Evolutionary conservation across 495 filamentous ascomycete species (phyloP).

Genomic region (Penicillium flavigenum): DNA sequence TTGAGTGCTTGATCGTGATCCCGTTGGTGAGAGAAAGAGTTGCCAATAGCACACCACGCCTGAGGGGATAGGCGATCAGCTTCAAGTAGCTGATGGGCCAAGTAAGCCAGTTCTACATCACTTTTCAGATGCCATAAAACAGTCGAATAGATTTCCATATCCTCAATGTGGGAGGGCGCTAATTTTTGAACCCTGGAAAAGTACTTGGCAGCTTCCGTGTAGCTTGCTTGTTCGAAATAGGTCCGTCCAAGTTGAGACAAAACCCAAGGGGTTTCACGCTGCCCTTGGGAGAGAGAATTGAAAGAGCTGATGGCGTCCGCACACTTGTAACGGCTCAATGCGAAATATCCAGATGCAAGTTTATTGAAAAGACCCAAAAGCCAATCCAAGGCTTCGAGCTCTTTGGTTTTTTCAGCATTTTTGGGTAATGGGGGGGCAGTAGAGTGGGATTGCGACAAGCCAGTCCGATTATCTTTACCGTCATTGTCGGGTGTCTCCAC

Average conservation of each 20-base stretch:
- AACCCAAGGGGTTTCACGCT: slow-evolving; percentile 95
- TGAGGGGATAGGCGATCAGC: slow-evolving; percentile 83
- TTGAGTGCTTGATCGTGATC: slow-evolving; percentile 93
- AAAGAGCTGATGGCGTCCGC: slow-evolving; percentile 72
- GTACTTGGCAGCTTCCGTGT: slow-evolving; percentile 79
- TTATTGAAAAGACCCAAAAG: slow-evolving; percentile 83
- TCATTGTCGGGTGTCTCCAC: slow-evolving; percentile 67
- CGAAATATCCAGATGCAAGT: slow-evolving; percentile 75
- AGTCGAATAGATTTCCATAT: slow-evolving; percentile 97
- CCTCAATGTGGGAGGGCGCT: slow-evolving; percentile 75
- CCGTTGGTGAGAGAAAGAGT: slow-evolving; percentile 90
- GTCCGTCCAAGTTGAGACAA: slow-evolving; percentile 84
- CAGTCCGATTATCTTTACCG: slow-evolving; percentile 50
- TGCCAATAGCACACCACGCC: slow-evolving; percentile 93
- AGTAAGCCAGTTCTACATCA: slow-evolving; percentile 85
- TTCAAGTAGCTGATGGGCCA: slow-evolving; percentile 87
- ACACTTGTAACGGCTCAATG: slow-evolving; percentile 74
- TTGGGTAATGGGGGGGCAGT: slow-evolving; percentile 30
- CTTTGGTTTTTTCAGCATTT: slow-evolving; percentile 51
- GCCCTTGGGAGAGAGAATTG: slow-evolving; percentile 62
- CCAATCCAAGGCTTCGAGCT: slow-evolving; percentile 72
- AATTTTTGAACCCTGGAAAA: slow-evolving; percentile 74
- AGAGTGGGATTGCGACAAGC: slow-evolving; percentile 26
- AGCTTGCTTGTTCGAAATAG: slow-evolving; percentile 83
- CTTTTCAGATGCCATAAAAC: slow-evolving; percentile 95